phyloP scores from a whole-genome alignment of 805 yeast species.

The Pichia insulana region DNA sequence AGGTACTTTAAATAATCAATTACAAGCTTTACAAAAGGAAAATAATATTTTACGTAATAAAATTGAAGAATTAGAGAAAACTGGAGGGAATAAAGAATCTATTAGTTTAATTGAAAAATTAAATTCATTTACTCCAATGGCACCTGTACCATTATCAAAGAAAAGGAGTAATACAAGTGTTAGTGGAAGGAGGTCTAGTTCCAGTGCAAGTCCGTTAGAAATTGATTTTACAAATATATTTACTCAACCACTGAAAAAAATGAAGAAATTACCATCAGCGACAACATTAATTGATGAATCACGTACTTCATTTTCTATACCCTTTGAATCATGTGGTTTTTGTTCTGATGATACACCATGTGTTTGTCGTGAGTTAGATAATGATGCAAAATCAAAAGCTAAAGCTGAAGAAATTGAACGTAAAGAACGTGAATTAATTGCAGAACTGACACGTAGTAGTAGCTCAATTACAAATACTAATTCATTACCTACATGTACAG shows the following conservation, averaged over 20 bases:
- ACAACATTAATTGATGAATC: conserved; percentile 9
- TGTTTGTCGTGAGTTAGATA: conserved; percentile 74
- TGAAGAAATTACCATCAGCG: conserved; percentile 21
- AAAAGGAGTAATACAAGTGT: conserved; percentile 40
- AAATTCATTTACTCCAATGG: no score
- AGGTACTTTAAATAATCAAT: conserved; percentile 43
- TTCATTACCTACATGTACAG: conserved; percentile 50
- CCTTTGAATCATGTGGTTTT: conserved; percentile 77
- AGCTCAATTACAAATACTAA: not conserved
- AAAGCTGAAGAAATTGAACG: conserved; percentile 9
- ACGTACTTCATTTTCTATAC: conserved; percentile 4
- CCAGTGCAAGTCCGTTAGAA: conserved; percentile 25
- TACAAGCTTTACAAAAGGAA: conserved; percentile 38
- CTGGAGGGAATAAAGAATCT: no score
- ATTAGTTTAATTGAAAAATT: not conserved
- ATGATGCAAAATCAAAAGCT: conserved; percentile 25
- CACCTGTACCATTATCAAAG: no score
- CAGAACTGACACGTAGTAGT: conserved; percentile 2
- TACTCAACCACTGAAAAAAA: conserved; percentile 9
- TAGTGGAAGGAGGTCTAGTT: conserved; percentile 31
- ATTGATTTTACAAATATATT: conserved; percentile 49
- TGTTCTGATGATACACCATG: conserved; percentile 91
- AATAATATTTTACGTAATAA: conserved; percentile 31
- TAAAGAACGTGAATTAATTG: conserved; percentile 11
- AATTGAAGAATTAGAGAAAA: conserved; percentile 25